Evolutionary conservation across 2,329 filamentous ascomycete species (phyloP).

Genomic region (Fusarium piperis): DNA sequence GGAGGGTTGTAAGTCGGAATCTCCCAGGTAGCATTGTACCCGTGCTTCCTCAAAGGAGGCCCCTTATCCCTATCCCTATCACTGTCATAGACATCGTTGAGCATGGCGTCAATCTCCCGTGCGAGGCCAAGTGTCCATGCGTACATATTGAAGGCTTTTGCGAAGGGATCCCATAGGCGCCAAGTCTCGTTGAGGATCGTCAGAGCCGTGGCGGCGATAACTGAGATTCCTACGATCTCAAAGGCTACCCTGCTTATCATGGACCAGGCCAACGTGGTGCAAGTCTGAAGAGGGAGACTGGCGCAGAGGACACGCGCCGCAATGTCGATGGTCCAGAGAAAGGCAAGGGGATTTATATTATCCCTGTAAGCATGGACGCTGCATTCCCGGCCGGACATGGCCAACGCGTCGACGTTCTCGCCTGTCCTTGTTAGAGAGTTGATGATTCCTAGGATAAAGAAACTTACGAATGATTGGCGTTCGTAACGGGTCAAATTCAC

Average conservation of each 20-base stretch:
- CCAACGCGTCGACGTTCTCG: constrained; percentile 40
- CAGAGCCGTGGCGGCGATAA: constrained; percentile 20
- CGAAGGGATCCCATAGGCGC: constrained; percentile 41
- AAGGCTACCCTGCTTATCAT: background rate
- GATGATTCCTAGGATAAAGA: too few species aligned
- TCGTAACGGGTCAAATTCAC: constrained; percentile 24
- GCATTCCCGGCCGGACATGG: constrained; percentile 30
- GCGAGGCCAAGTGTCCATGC: constrained; percentile 43
- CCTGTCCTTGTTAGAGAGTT: constrained; percentile 15
- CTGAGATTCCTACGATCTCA: constrained; percentile 7
- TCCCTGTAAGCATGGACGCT: constrained; percentile 27
- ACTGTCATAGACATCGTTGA: constrained; percentile 41
- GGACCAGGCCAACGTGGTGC: constrained; percentile 21
- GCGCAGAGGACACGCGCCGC: constrained; percentile 18
- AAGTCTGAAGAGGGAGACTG: constrained; percentile 27
- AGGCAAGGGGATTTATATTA: constrained; percentile 16
- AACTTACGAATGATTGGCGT: constrained; percentile 39
- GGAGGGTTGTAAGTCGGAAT: background rate
- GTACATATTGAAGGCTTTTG: constrained; percentile 33
- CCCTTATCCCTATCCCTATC: constrained; percentile 9
- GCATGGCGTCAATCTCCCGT: constrained; percentile 41
- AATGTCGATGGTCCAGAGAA: constrained; percentile 29
- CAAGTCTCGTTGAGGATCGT: constrained; percentile 37
- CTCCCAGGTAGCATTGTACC: background rate
- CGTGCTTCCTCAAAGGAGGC: background rate